Evolutionary conservation across 768 basidiomycete genomes (phyloP).

Genomic region (Artomyces pyxidatus): DNA sequence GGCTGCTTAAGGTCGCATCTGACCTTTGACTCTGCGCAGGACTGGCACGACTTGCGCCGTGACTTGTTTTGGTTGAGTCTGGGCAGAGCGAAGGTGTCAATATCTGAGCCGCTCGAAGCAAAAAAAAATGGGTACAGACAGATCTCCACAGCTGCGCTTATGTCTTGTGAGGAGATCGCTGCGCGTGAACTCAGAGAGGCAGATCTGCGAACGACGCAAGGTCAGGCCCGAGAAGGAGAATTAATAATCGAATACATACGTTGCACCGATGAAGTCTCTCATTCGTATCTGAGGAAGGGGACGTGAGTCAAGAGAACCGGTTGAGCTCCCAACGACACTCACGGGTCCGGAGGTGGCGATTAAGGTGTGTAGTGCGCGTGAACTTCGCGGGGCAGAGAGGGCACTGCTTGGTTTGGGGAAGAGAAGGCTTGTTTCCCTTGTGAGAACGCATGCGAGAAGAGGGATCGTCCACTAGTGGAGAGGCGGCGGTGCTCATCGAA

Average conservation of each 20-base stretch:
- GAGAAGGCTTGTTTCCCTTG: slow-evolving; percentile 51
- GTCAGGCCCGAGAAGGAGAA: not conserved
- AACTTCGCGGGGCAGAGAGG: slow-evolving; percentile 59
- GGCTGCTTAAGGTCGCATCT: slow-evolving; percentile 58
- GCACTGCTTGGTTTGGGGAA: slow-evolving; percentile 59
- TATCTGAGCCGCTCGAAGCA: not conserved
- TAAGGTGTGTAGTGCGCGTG: slow-evolving; percentile 59
- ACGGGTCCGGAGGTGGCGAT: slow-evolving; percentile 61
- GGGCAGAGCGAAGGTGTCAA: not conserved
- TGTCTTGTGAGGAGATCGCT: slow-evolving; percentile 60
- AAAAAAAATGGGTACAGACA: slow-evolving; percentile 29
- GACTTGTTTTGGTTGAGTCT: slow-evolving; percentile 41
- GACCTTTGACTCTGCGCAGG: slow-evolving; percentile 61
- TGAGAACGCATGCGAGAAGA: slow-evolving; percentile 41
- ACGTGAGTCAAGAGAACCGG: too few relatives aligned
- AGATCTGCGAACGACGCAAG: slow-evolving; percentile 32
- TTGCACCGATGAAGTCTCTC: slow-evolving; percentile 55
- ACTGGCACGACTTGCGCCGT: slow-evolving; percentile 54
- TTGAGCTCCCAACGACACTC: too few relatives aligned
- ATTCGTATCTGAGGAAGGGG: slow-evolving; percentile 41
- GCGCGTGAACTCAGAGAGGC: slow-evolving; percentile 58
- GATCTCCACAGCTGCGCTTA: slow-evolving; percentile 56
- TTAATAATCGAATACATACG: slow-evolving; percentile 26
- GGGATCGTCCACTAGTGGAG: slow-evolving; percentile 8
- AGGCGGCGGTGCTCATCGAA: too few relatives aligned